Base-by-base conservation (phyloP, 2,329 filamentous ascomycete species). In the Hypoxylon sp. region DNA sequence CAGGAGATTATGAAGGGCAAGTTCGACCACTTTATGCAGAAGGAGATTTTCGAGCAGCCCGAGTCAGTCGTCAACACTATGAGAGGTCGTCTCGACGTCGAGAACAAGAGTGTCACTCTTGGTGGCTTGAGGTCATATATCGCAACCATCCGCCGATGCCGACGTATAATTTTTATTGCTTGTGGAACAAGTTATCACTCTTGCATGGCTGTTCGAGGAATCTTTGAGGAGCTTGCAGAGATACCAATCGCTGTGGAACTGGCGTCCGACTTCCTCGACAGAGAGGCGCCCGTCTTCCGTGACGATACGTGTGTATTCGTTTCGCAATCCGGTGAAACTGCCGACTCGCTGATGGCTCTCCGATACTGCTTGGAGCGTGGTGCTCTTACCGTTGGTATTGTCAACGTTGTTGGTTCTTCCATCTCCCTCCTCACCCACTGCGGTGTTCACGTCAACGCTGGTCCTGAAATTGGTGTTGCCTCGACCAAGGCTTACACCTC, bases 1-100 rank as follows among this genome's bases (percentile, higher is more conserved):
- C 96, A 99, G 86, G 94, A 99, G 86, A 99, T 99, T 83, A 99
- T 99, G 96, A 99, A 99, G 91, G 96, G 96, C 82, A 97, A 96
- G 81, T 99, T 98, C 83, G 96, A 99, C 82, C 96, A 99, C 86
- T 99, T 98, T 87, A 99, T 99, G 96, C 96, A 99, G 82, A 99
- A 99, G 90, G 96, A 99, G 82, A 99, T 99, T 78, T 99, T 99
- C 82, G 96, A 99, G 87, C 96, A 99, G 86, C 96, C 96, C 78
- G 96, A 99, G 84, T 99, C 96, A 13, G 93, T 99, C 68, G 91
- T 99, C 85, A 99, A 99, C 89, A 98, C 96, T 74, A 99, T 99
- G 96, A 93, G 96, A 90, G 96, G 96, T 83, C 96, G 96, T 84
- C 86, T 99, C 76, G 96, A 99, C 82, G 87, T 92, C 67, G 91